A percentile compares a stretch with the other conserved stretches of the same genome.
phyloP scores from a whole-genome alignment of 208 protist species.

The Endotrypanum monterogeii region DNA sequence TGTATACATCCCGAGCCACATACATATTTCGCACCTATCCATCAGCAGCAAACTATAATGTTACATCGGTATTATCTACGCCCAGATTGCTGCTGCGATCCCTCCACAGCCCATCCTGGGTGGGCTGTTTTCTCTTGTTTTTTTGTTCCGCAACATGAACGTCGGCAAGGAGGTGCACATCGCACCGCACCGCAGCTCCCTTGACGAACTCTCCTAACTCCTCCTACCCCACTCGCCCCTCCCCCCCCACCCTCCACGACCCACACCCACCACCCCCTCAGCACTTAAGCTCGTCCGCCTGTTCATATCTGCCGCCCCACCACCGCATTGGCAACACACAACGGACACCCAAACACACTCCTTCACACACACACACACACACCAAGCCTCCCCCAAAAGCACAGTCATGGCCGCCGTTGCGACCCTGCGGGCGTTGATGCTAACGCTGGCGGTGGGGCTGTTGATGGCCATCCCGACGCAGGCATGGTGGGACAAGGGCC shows the following conservation, averaged over 20 bases:
- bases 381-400: background rate
- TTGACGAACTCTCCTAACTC: no score
- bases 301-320: background rate
- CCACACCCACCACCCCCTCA: background rate
- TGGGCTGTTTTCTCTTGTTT: no score
- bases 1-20: no score
- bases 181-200: no score
- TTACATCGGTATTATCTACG: no score
- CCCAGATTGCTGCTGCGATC: no score
- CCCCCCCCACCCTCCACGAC: background rate
- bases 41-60: no score
- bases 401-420: background rate
- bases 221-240: background rate
- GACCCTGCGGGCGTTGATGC: background rate
- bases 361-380: background rate
- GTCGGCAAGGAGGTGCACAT: no score
- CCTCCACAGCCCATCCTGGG: no score
- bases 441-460: background rate
- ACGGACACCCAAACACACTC: background rate
- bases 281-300: conserved; percentile 1
- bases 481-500: conserved; percentile 64
- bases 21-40: no score
- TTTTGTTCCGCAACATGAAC: no score
- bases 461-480: conserved; percentile 14
- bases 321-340: background rate